A percentile compares a stretch with the other conserved stretches of the same genome.
These are phyloP conservation scores for Carpinus viminea DNA, from an alignment of 306 rosid genomes.

Conservation along the genomic window DNA sequence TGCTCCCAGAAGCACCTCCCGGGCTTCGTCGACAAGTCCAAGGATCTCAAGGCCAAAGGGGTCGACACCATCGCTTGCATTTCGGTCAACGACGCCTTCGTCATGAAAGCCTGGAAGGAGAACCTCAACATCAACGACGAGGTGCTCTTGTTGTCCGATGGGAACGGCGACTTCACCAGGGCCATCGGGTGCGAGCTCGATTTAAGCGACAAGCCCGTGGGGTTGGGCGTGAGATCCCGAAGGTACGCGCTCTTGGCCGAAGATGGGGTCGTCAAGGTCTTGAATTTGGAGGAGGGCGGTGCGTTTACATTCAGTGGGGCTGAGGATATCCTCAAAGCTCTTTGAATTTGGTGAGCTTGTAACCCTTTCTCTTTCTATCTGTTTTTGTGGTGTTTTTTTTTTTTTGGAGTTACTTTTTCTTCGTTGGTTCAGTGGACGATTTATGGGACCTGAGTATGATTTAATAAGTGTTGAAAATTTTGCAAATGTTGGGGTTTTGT, in stretches of 20 bases:
- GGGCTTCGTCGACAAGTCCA: conserved; percentile 79
- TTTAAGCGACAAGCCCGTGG: conserved; percentile 91
- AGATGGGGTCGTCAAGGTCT: conserved; percentile 84
- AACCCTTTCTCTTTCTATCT: background rate
- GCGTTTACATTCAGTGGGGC: conserved; percentile 87
- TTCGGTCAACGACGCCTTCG: conserved; percentile 91
- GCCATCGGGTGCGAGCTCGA: conserved; percentile 84
- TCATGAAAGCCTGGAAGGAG: conserved; percentile 90
- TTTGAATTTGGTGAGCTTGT: conserved; percentile 33
- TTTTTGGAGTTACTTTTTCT: background rate
- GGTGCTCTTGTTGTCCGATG: conserved; percentile 73
- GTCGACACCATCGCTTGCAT: conserved; percentile 86
- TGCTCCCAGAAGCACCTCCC: conserved; percentile 98
- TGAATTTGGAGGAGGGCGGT: conserved; percentile 99
- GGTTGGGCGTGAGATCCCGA: conserved; percentile 87
- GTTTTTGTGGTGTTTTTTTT: background rate
- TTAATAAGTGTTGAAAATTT: too few relatives aligned
- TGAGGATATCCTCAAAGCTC: conserved; percentile 70
- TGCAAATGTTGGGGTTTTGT: too few relatives aligned
- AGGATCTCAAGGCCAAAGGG: conserved; percentile 72
- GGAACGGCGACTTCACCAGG: conserved; percentile 79
- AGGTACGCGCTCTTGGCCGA: conserved; percentile 84
- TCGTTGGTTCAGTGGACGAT: background rate
- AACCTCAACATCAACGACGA: conserved; percentile 66
- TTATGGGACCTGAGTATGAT: background rate